Percentiles rank a stretch among this genome's conserved stretches.
Conservation (phyloP, 2,329 filamentous ascomycete species). For the Chaetomiaceae sp. region DNA sequence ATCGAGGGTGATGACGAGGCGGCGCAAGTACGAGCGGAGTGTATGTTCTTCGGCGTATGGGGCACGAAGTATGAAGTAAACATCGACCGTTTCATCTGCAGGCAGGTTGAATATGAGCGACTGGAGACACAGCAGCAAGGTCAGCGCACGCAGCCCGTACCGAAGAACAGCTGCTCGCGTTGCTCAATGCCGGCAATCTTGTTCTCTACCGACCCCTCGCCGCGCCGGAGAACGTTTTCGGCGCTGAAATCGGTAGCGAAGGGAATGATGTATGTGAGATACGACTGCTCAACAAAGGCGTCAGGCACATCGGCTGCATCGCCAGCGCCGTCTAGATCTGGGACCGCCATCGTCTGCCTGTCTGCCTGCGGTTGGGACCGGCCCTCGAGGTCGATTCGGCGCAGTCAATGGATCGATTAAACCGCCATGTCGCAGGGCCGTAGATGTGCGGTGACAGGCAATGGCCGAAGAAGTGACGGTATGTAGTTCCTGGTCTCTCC, state of each 20-base stretch:
- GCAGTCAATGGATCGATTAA: no score
- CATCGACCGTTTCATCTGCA: slow-evolving; percentile 65
- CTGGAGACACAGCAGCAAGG: slow-evolving; percentile 31
- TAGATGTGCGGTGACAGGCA: no score
- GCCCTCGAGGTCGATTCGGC: no score
- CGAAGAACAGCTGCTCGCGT: slow-evolving; percentile 64
- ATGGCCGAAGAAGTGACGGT: no score
- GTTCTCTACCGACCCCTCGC: slow-evolving; percentile 37
- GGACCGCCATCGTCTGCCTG: slow-evolving; percentile 18
- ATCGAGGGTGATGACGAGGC: slow-evolving; percentile 62
- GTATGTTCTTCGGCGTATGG: slow-evolving; percentile 52
- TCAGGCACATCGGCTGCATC: slow-evolving; percentile 28
- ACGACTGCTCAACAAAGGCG: slow-evolving; percentile 52
- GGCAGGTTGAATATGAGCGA: slow-evolving; percentile 45
- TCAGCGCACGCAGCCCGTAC: slow-evolving; percentile 41
- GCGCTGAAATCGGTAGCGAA: slow-evolving; percentile 49
- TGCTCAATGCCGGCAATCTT: slow-evolving; percentile 54
- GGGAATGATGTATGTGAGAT: slow-evolving; percentile 56
- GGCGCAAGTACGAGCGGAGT: slow-evolving; percentile 53
- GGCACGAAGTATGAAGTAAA: slow-evolving; percentile 63
- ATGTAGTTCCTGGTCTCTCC: no score
- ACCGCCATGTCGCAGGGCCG: not conserved
- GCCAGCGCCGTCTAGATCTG: slow-evolving; percentile 19
- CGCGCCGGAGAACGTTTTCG: slow-evolving; percentile 43
- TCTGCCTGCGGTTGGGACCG: no score